Evolutionary conservation across 352 stramenopile genomes (phyloP), one percentile per base, ranked within the genome.

Genomic region (Plasmopara halstedii): DNA sequence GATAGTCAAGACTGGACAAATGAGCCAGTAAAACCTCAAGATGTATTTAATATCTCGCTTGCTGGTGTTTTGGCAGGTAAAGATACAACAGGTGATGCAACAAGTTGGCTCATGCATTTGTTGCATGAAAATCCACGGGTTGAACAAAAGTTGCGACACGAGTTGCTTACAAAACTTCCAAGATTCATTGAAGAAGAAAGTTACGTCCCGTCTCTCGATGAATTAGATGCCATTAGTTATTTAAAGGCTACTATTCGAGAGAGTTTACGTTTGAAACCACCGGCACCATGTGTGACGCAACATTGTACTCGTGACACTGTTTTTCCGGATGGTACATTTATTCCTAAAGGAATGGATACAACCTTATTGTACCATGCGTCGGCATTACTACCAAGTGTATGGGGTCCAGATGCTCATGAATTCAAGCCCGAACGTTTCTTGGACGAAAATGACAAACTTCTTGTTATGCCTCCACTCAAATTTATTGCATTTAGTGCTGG

Each of bases 41-140:
- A 73, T 15, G 51, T 88, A 29, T 69, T 68, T 15, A 73, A 88
- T 38, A 77, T 90, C 34, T 61, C 85, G 3, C 52, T 89, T 4
- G 79, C 62, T 14, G 71, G 83, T 7, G 38, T 88, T 6, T 58
- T 89, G 26, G 79, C 74, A 17, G 79, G 79, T 0, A 64, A 73
- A 37, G 77, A 90, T 58, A 88, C 79, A 0, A 83, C 78, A 15
- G 56, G 45, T 23, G 56, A 64, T 33, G 53, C 61, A 1, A 51
- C 72, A 9, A 69, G 58, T 19, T 88, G 76, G 76, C 26, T 83
- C 14, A 58, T 88, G 42, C 80, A 81, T 38, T 50, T 78, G 41
- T 39, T 88, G 29, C 48, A 62, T 33, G 53, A 72, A 19, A 70
- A 87, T 33, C 74, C 70, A 0, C 18, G 69, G n/a, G 64, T 81